phyloP scores from a whole-genome alignment of 2,329 filamentous ascomycete genomes.

The Ophiocordyceps unilateralis region DNA sequence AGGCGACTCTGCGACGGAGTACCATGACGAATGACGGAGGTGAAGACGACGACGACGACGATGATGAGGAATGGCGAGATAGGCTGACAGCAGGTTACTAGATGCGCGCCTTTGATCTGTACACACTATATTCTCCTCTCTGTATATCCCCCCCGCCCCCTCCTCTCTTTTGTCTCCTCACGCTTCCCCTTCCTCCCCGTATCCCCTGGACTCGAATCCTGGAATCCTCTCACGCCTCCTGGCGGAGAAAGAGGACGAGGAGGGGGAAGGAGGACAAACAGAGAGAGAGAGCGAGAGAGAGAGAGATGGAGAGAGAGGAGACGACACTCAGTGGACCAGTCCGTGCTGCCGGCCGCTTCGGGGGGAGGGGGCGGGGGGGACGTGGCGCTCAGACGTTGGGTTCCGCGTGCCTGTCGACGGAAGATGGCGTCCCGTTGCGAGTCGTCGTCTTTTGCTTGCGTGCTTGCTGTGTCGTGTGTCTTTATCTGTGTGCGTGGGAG shows the following conservation, averaged over 20 bases:
- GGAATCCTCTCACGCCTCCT: not conserved
- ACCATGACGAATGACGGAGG: slow-evolving; percentile 14
- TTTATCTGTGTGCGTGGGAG: not conserved
- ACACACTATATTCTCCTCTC: not conserved
- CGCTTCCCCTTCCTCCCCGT: not conserved
- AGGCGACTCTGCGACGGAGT: slow-evolving; percentile 45
- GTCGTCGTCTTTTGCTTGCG: too few species aligned
- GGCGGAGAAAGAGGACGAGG: not conserved
- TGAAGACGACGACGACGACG: not conserved
- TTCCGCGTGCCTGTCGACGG: not conserved
- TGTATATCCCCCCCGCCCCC: too few species aligned
- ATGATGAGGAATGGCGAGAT: not conserved
- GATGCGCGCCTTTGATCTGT: not conserved
- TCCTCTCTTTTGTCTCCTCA: not conserved
- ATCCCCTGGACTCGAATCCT: slow-evolving; percentile 4
- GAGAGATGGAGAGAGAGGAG: too few species aligned
- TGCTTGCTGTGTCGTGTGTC: not conserved
- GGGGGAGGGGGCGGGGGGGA: not conserved
- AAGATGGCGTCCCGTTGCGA: not conserved
- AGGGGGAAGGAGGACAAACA: not conserved
- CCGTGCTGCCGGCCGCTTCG: not conserved
- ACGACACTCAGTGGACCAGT: not conserved
- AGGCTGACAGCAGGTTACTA: not conserved
- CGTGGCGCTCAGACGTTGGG: not conserved
- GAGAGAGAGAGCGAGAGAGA: not conserved